phyloP scores from a whole-genome alignment of 139 green algal species.

The Chlorella vulgaris region DNA sequence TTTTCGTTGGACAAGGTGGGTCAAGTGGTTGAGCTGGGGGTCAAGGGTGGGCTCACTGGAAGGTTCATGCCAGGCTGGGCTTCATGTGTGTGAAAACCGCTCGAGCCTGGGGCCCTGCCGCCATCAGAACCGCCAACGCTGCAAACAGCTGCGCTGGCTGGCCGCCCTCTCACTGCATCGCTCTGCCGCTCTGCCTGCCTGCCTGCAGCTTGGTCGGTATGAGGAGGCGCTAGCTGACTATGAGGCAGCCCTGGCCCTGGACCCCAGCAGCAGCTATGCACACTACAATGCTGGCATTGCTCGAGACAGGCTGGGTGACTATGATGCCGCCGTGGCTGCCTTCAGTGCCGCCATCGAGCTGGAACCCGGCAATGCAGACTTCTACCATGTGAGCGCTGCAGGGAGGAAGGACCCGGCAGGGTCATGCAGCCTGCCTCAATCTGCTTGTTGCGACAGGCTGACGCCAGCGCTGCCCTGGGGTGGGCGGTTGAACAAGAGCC shows the following conservation, averaged over 20 bases:
- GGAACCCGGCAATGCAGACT: conserved; percentile 79
- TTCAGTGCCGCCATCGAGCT: conserved; percentile 77
- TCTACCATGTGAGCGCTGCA: conserved; percentile 81
- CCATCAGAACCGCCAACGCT: no score
- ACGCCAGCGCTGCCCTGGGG: no score
- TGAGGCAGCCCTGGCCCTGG: conserved; percentile 59
- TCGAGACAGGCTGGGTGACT: conserved; percentile 65
- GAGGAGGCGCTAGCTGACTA: conserved; percentile 74
- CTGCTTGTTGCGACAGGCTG: no score
- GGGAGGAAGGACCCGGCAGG: no score
- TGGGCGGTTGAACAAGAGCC: no score
- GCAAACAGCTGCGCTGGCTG: no score
- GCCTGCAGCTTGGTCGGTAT: conserved; percentile 60
- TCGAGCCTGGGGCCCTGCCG: no score
- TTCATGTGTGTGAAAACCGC: background rate
- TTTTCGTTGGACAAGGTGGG: conserved; percentile 84
- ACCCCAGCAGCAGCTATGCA: conserved; percentile 70
- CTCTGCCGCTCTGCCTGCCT: no score
- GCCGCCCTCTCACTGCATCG: no score
- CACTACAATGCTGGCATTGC: conserved; percentile 90
- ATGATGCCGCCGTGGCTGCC: conserved; percentile 64
- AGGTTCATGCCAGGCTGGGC: background rate
- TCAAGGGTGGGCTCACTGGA: background rate
- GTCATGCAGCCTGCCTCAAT: no score
- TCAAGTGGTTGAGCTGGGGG: background rate